phyloP scores from a whole-genome alignment of 441 rosid species.

The Populus hybrid region DNA sequence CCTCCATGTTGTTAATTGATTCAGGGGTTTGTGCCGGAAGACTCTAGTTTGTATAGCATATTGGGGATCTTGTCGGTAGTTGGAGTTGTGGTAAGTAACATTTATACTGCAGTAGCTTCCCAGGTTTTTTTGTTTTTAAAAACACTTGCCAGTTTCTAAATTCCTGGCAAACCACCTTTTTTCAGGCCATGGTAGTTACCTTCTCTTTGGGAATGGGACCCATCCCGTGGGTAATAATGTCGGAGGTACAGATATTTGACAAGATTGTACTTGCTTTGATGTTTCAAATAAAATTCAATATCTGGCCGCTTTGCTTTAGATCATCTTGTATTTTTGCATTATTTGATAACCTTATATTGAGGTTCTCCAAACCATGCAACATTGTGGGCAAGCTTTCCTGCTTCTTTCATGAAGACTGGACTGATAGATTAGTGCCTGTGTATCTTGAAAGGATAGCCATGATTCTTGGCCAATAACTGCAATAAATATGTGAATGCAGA shows the following conservation, averaged over 20 bases:
- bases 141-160: background rate
- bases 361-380: background rate
- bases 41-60: conserved; percentile 48
- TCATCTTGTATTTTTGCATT: background rate
- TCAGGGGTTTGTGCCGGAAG: conserved; percentile 53
- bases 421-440: conserved; percentile 1
- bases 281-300: background rate
- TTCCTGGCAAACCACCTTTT: conserved; percentile 9
- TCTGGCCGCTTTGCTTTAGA: background rate
- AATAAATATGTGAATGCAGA: conserved; percentile 41
- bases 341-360: background rate
- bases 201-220: conserved; percentile 95
- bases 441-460: background rate
- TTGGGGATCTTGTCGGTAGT: conserved; percentile 67
- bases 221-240: conserved; percentile 95
- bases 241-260: conserved; percentile 62
- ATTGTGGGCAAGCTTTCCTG: background rate
- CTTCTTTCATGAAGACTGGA: background rate
- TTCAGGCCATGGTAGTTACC: conserved; percentile 61
- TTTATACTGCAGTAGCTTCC: background rate
- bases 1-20: conserved; percentile 11
- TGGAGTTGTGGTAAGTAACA: conserved; percentile 81
- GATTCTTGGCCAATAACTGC: background rate
- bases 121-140: conserved; percentile 11
- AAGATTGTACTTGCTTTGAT: background rate